Evolutionary conservation across 129 eudicot genomes (phyloP).

Genomic region (Tagetes patula): DNA sequence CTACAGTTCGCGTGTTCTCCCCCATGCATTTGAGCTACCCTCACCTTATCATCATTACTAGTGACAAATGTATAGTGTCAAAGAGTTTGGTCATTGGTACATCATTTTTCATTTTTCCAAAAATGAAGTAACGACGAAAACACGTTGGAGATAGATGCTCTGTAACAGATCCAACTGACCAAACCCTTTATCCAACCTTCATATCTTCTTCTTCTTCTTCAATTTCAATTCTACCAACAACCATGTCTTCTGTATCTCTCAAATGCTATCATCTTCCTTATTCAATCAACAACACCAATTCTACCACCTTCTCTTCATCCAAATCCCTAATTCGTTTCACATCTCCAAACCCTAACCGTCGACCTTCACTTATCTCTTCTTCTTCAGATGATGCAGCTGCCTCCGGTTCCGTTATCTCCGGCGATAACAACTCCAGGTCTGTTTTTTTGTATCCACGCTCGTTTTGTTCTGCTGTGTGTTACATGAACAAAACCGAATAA

Average conservation of each 20-base stretch:
- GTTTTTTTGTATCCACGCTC: neutral
- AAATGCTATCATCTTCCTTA: slow-evolving; percentile 30
- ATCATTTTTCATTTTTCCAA: neutral
- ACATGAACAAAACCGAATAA: too few species aligned
- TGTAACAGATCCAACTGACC: slow-evolving; percentile 23
- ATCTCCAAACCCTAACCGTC: slow-evolving; percentile 32
- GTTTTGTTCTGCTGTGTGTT: too few species aligned
- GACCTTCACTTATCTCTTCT: slow-evolving; percentile 27
- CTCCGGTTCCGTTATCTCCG: slow-evolving; percentile 33
- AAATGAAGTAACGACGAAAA: neutral
- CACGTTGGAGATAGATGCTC: slow-evolving; percentile 13
- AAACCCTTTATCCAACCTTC: slow-evolving; percentile 2
- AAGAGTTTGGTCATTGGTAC: too few species aligned
- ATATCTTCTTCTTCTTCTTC: neutral
- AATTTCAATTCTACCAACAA: neutral
- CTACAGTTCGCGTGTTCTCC: too few species aligned
- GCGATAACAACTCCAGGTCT: slow-evolving; percentile 52
- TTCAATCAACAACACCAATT: slow-evolving; percentile 13
- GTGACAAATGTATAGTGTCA: too few species aligned
- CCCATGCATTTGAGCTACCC: too few species aligned
- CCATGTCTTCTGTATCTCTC: slow-evolving; percentile 47
- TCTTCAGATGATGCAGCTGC: slow-evolving; percentile 44
- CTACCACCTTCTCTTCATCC: slow-evolving; percentile 22
- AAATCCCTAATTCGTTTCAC: slow-evolving; percentile 23
- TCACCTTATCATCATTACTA: too few species aligned